A percentile compares a stretch with the other conserved stretches of the same genome.
Conservation (phyloP, 2,329 filamentous ascomycete species). For the Aurifilum marmelostoma region DNA sequence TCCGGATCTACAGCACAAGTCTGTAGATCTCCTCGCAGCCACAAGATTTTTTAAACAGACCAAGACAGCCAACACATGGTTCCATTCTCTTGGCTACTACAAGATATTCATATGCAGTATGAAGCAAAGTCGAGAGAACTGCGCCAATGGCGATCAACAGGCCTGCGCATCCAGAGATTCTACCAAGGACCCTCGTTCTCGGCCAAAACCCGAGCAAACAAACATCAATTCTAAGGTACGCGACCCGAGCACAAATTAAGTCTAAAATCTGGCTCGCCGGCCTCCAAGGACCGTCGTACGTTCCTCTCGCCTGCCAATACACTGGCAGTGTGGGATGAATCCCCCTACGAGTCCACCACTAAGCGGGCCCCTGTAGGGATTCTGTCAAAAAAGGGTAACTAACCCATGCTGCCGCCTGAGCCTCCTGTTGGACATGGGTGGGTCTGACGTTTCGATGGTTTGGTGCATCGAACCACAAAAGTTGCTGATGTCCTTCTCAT, state of each 20-base stretch:
- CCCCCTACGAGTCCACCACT: neutral
- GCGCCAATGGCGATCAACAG: neutral
- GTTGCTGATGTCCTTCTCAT: neutral
- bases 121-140: neutral
- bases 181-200: neutral
- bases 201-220: neutral
- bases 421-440: slow-evolving; percentile 12
- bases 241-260: neutral
- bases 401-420: neutral
- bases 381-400: neutral
- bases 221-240: neutral
- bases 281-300: neutral
- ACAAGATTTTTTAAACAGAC: neutral
- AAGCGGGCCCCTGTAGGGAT: neutral
- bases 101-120: neutral
- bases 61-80: too few species aligned
- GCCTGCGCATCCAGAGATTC: neutral
- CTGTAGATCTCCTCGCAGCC: neutral
- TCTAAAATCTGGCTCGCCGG: neutral
- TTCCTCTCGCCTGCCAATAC: slow-evolving; percentile 5
- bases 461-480: slow-evolving; percentile 4
- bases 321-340: slow-evolving; percentile 1
- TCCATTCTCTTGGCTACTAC: neutral
- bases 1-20: neutral
- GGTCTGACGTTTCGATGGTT: slow-evolving; percentile 10